Conservation (phyloP, 768 basidiomycete genomes). For the Lentinula guzmanii region DNA sequence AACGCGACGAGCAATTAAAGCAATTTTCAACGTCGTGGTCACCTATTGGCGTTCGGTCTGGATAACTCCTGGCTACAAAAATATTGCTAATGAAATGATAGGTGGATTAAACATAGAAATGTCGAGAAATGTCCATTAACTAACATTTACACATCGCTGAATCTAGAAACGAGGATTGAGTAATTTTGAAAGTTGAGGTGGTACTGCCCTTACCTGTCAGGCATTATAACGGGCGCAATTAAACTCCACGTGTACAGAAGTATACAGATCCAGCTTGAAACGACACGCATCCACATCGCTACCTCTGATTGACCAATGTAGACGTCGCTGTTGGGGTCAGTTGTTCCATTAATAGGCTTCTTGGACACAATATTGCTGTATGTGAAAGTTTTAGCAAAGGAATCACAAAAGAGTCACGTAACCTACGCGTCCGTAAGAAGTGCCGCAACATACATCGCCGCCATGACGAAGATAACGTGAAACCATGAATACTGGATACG, state of each 20-base stretch:
- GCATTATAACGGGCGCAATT: constrained; percentile 83
- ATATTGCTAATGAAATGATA: not conserved
- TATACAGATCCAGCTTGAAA: constrained; percentile 94
- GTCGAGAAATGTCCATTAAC: not conserved
- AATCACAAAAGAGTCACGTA: constrained; percentile 3
- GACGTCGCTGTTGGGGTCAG: constrained; percentile 61
- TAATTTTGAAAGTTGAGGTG: not conserved
- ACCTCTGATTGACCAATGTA: constrained; percentile 94
- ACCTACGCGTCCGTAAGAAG: constrained; percentile 94
- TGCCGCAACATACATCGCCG: constrained; percentile 97
- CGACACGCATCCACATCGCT: constrained; percentile 99
- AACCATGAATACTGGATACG: constrained; percentile 88
- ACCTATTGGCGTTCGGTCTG: not conserved
- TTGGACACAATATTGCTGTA: constrained; percentile 71
- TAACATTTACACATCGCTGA: not conserved
- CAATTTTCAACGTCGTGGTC: not conserved
- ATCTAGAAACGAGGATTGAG: not conserved
- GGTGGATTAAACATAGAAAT: not conserved
- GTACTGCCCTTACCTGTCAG: constrained; percentile 55
- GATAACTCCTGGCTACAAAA: not conserved
- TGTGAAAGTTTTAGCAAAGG: not conserved
- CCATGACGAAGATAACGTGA: constrained; percentile 95
- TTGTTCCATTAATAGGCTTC: constrained; percentile 35
- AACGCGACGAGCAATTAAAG: not conserved
- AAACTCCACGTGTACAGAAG: constrained; percentile 82